phyloP scores from a whole-genome alignment of 208 protist species.

The Crithidia acanthocephali region DNA sequence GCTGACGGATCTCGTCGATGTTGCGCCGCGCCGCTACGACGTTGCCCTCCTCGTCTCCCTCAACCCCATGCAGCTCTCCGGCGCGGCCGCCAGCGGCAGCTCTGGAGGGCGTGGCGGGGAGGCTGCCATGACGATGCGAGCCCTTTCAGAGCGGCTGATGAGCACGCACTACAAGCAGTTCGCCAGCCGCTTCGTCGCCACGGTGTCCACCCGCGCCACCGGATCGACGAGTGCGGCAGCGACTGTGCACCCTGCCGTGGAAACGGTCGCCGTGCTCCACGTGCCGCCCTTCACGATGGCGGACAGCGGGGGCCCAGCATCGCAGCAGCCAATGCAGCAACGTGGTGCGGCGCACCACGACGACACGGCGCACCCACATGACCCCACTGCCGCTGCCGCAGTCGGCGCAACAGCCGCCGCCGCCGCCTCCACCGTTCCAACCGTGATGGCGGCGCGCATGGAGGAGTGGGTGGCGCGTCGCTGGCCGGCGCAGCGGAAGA shows the following conservation, averaged over 20 bases:
- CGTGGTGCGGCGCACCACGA: not conserved
- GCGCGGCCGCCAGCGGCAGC: not conserved
- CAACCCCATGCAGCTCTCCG: conserved; percentile 76
- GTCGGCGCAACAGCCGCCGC: not conserved
- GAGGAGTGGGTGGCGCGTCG: conserved; percentile 40
- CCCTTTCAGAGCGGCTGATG: conserved; percentile 14
- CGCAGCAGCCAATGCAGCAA: not conserved
- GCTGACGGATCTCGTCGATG: conserved; percentile 34
- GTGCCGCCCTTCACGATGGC: conserved; percentile 23
- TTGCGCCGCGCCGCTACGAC: conserved; percentile 34
- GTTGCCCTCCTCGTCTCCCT: conserved; percentile 67
- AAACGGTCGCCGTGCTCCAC: conserved; percentile 26
- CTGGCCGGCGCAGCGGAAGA: conserved; percentile 14
- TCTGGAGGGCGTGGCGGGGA: not conserved
- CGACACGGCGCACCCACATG: not conserved
- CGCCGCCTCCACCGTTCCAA: not conserved
- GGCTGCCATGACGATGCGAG: conserved; percentile 16
- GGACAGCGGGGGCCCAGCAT: not conserved
- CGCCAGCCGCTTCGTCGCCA: conserved; percentile 9
- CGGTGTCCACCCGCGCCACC: not conserved
- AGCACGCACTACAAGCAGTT: conserved; percentile 36
- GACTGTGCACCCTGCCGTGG: not conserved
- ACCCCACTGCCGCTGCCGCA: not conserved
- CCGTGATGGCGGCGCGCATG: conserved; percentile 30
- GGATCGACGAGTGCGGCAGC: not conserved